Conservation (phyloP, 179 eudicot species). For the Heliamphora pulchella region DNA sequence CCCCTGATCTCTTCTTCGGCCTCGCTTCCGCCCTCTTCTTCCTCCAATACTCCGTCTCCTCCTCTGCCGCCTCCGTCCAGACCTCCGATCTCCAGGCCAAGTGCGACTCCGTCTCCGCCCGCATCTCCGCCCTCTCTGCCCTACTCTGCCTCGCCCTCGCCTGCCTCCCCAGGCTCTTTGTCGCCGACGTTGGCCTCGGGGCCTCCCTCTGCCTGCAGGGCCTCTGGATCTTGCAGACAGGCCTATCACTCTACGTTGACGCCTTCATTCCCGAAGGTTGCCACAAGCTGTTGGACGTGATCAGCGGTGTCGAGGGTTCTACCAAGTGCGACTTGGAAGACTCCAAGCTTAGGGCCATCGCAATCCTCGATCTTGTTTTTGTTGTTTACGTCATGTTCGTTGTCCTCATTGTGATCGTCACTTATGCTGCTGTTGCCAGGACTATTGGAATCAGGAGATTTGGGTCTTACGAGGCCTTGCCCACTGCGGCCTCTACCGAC, state of each 20-base stretch:
- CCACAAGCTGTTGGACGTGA: constrained; percentile 74
- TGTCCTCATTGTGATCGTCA: constrained; percentile 41
- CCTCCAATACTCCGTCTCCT: constrained; percentile 45
- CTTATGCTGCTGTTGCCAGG: constrained; percentile 48
- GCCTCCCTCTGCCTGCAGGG: constrained; percentile 60
- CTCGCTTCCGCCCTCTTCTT: constrained; percentile 47
- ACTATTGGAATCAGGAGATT: constrained; percentile 45
- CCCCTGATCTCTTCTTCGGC: constrained; percentile 59
- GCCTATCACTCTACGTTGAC: constrained; percentile 64
- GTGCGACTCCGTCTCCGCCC: constrained; percentile 43
- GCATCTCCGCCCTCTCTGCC: constrained; percentile 48
- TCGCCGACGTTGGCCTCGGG: constrained; percentile 52
- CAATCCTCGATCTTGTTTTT: constrained; percentile 67
- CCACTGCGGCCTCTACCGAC: constrained; percentile 36
- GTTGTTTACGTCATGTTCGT: constrained; percentile 60
- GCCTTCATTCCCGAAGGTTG: constrained; percentile 86
- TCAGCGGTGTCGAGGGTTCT: constrained; percentile 69
- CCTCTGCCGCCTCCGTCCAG: constrained; percentile 37
- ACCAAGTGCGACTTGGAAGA: constrained; percentile 85
- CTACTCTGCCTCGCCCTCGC: constrained; percentile 47
- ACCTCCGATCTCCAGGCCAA: constrained; percentile 57
- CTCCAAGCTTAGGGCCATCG: constrained; percentile 59
- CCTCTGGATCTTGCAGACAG: constrained; percentile 72
- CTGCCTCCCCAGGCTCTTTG: constrained; percentile 46
- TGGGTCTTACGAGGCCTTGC: constrained; percentile 75